These are phyloP conservation scores for Pedinophyceae sp. DNA, from an alignment of 139 green algal genomes.

Conservation along the genomic window DNA sequence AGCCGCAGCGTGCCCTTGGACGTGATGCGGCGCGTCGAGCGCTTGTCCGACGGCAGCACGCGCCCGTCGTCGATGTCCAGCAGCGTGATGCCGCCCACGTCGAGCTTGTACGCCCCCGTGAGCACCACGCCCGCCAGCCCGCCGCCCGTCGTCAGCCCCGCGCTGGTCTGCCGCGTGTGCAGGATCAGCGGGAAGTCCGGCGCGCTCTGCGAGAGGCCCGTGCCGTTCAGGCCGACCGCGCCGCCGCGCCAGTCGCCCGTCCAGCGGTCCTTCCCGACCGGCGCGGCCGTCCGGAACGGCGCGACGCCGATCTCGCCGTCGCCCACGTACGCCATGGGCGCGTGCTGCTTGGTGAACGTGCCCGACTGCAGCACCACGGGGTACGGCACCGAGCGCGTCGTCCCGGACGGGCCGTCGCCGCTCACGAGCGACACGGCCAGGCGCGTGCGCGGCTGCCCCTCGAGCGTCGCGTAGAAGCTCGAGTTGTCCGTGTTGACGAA, in stretches of 20 bases:
- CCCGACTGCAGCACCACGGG: neutral
- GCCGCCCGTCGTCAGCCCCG: neutral
- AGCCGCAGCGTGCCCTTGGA: conserved; percentile 1
- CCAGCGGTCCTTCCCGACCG: neutral
- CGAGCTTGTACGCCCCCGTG: conserved; percentile 4
- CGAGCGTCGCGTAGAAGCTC: too few species aligned
- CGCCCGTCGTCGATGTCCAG: conserved; percentile 1
- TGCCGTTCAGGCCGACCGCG: conserved; percentile 4
- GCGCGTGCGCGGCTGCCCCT: too few species aligned
- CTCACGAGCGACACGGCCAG: too few species aligned
- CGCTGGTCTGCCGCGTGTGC: neutral
- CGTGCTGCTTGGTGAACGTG: conserved; percentile 1
- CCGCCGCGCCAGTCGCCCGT: neutral
- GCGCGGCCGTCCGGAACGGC: neutral
- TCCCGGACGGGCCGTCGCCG: too few species aligned
- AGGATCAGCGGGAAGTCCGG: neutral
- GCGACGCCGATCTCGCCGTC: neutral
- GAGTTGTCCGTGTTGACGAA: too few species aligned
- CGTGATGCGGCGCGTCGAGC: neutral
- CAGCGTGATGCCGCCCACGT: conserved; percentile 4
- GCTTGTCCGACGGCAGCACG: neutral
- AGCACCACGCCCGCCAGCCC: neutral
- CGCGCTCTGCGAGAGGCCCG: neutral
- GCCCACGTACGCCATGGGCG: neutral
- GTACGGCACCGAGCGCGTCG: neutral